phyloP scores from a whole-genome alignment of 257 asterid species.

The Solanum habrochaites region DNA sequence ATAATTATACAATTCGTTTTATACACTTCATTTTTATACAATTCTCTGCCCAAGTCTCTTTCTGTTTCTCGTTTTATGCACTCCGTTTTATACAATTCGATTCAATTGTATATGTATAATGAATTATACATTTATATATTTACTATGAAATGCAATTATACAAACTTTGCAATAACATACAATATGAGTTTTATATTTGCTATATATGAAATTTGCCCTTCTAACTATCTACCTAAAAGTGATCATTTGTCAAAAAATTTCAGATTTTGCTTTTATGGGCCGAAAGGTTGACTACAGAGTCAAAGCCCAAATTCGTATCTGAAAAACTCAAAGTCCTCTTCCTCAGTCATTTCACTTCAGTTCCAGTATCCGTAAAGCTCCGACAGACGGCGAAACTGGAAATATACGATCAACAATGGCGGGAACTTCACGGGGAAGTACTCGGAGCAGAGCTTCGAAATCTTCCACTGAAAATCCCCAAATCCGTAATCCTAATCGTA shows the following conservation, averaged over 20 bases:
- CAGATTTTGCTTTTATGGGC: not conserved
- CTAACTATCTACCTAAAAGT: not conserved
- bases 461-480: slow-evolving; percentile 21
- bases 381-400: not conserved
- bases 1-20: no score
- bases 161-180: no score
- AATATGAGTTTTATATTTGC: no score
- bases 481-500: slow-evolving; percentile 1
- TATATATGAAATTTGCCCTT: no score
- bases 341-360: not conserved
- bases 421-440: slow-evolving; percentile 40
- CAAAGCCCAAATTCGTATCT: not conserved
- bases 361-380: not conserved
- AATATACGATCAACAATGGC: slow-evolving; percentile 26
- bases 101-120: no score
- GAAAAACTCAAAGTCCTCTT: not conserved
- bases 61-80: no score
- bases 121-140: no score
- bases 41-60: no score
- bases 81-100: no score
- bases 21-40: no score
- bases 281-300: not conserved
- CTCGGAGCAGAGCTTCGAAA: slow-evolving; percentile 19
- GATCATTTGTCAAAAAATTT: no score
- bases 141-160: no score